Percentiles rank a stretch among this genome's conserved stretches.
Conservation (phyloP, 371 early-diverging fungal genomes). For the Circinella umbellata region DNA sequence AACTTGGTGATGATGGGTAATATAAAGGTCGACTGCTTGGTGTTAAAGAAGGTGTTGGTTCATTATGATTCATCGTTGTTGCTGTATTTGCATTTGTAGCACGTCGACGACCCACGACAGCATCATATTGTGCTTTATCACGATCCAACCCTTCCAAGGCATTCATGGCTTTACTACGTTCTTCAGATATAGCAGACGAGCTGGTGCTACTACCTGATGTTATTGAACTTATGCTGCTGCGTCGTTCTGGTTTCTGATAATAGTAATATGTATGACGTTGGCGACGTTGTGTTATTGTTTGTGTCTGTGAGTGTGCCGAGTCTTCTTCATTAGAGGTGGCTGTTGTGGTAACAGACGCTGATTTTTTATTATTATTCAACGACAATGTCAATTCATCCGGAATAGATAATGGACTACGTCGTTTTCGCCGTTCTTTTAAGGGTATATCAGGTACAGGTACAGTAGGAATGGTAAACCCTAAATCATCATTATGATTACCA, state of each 20-base stretch:
- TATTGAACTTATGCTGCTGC: not conserved
- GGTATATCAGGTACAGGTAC: slow-evolving; percentile 16
- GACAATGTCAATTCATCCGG: slow-evolving; percentile 18
- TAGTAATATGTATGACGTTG: too few species aligned
- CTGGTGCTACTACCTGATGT: slow-evolving; percentile 1
- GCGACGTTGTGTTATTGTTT: not conserved
- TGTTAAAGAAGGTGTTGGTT: not conserved
- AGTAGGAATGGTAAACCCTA: not conserved
- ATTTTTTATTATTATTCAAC: not conserved
- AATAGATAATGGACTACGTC: slow-evolving; percentile 26
- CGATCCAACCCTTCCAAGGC: slow-evolving; percentile 22
- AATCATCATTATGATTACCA: slow-evolving; percentile 4
- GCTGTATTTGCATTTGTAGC: not conserved
- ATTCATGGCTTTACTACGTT: slow-evolving; percentile 17
- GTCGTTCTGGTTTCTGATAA: not conserved
- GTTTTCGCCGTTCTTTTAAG: slow-evolving; percentile 26
- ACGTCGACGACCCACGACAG: slow-evolving; percentile 27
- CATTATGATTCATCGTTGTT: slow-evolving; percentile 4
- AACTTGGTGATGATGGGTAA: slow-evolving; percentile 18
- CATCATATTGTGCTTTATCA: slow-evolving; percentile 44
- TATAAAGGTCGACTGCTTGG: slow-evolving; percentile 2
- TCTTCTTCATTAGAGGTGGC: not conserved
- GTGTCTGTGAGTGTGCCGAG: too few species aligned
- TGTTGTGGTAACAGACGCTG: not conserved
- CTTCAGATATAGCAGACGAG: slow-evolving; percentile 1